Conservation (phyloP, 2,329 filamentous ascomycete species). For the Colletotrichum orbiculare region DNA sequence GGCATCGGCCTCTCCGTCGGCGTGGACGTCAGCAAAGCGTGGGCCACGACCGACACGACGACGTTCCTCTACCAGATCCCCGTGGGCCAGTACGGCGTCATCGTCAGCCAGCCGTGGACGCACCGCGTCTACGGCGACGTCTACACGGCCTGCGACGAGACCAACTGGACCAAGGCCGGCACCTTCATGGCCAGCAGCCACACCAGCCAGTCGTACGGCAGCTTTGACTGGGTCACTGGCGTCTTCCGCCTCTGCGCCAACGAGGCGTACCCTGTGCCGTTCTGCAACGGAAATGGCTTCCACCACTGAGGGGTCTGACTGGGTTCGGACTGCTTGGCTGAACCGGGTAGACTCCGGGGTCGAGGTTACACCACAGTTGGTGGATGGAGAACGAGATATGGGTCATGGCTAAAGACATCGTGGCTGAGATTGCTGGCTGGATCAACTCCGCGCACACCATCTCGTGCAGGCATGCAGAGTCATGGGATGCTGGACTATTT, state of each 20-base stretch:
- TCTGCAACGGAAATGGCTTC: conserved; percentile 49
- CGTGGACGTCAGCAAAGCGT: conserved; percentile 38
- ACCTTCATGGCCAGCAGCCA: conserved; percentile 49
- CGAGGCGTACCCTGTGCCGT: conserved; percentile 48
- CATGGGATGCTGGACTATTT: too few relatives aligned
- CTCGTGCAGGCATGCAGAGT: too few relatives aligned
- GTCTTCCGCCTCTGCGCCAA: conserved; percentile 50
- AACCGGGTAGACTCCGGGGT: too few relatives aligned
- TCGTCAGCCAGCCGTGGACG: conserved; percentile 51
- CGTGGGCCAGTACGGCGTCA: conserved; percentile 48
- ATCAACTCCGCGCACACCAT: too few relatives aligned
- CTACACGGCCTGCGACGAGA: conserved; percentile 41
- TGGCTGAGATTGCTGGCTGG: too few relatives aligned
- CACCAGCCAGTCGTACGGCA: conserved; percentile 43
- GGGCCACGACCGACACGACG: background rate
- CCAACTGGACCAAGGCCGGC: conserved; percentile 42
- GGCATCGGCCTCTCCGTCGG: conserved; percentile 36
- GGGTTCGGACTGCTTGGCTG: too few relatives aligned
- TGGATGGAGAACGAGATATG: too few relatives aligned
- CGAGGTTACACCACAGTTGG: too few relatives aligned
- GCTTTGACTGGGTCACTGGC: conserved; percentile 52
- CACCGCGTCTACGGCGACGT: conserved; percentile 46
- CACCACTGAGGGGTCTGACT: conserved; percentile 2
- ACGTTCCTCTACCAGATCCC: conserved; percentile 46
- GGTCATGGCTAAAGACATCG: too few relatives aligned